Base-by-base conservation (phyloP, 2,329 filamentous ascomycete genomes). In the Thelonectria blattea region DNA sequence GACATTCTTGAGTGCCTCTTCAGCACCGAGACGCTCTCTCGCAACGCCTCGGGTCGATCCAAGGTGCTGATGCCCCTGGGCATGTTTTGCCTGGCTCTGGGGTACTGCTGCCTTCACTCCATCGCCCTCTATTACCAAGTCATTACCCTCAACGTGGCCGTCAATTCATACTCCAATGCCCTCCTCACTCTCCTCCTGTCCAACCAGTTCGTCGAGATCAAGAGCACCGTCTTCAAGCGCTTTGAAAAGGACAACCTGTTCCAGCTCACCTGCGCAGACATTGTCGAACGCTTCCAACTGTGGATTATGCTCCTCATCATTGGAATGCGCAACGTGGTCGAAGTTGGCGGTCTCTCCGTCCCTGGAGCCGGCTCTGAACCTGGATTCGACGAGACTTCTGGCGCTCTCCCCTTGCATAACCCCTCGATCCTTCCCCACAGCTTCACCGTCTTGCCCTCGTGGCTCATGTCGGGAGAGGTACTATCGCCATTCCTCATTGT, bases 191-290 rank as follows among this genome's bases (percentile, higher is more conserved):
- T 99, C 1, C 82, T 99, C 2, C 87, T 99, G 73, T 97, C 93
- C 7, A 99, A 98, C 72, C 96, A 99, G 73, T 99, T 99, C 71
- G 95, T 99, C 45, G 95, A 99, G 78, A 97, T 99, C 81, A 99
- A 99, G 73, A 92, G 92, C 62, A 96, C 93, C 0, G 96, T 99
- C 1, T 99, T 99, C 82, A 98, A 99, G 80, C 95, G 94, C 62
- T 96, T 98, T 65, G 95, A 99, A 71, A 98, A 97, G 75, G 95
- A 99, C 73, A 98, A 97, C 66, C 81, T 97, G 0, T 99, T 99
- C 73, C 95, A 99, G 74, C 83, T 99, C 14, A 96, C 94, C 0
- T 99, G 95, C 67, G 94, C 95, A 4, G 95, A 99, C 73, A 90
- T 99, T 34, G 95, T 99, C 2, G 95, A 99, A 77, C 88, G 95